Evolutionary conservation across 116 monocot genomes (phyloP).

Genomic region (Posidonia oceanica): DNA sequence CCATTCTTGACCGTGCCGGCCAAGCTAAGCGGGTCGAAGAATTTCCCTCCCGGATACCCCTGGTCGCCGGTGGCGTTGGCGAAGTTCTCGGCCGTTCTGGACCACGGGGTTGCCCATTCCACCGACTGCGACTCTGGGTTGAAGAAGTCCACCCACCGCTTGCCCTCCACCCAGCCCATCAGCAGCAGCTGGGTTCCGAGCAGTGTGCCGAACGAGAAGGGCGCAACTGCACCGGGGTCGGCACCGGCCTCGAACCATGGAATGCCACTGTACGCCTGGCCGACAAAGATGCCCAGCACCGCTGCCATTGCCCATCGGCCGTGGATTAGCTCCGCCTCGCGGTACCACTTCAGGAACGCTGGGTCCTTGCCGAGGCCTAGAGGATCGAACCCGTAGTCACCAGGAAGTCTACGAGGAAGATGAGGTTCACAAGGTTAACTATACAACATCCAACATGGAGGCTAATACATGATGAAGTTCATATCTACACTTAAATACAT

Average conservation of each 20-base stretch:
- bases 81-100: constrained; percentile 82
- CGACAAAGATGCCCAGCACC: constrained; percentile 94
- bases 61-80: constrained; percentile 86
- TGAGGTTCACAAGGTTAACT: not conserved
- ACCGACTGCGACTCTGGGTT: constrained; percentile 92
- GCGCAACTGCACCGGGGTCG: constrained; percentile 74
- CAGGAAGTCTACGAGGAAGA: constrained; percentile 47
- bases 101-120: constrained; percentile 99
- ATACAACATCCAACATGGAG: not conserved
- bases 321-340: constrained; percentile 98
- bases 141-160: constrained; percentile 97
- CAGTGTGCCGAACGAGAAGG: constrained; percentile 93
- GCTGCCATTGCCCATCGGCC: constrained; percentile 97
- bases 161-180: constrained; percentile 99
- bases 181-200: constrained; percentile 86
- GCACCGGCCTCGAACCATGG: constrained; percentile 98
- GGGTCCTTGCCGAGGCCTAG: constrained; percentile 96
- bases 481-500: not conserved
- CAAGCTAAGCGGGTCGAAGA: constrained; percentile 80
- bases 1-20: constrained; percentile 63
- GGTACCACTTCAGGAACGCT: constrained; percentile 95
- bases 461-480: not conserved
- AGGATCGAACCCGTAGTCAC: constrained; percentile 95
- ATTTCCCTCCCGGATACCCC: constrained; percentile 94
- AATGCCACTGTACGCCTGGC: constrained; percentile 90